A percentile compares a stretch with the other conserved stretches of the same genome.
These are phyloP conservation scores for Cyberlindnera mycetangii DNA, from an alignment of 805 yeast genomes.

Conservation along the genomic window DNA sequence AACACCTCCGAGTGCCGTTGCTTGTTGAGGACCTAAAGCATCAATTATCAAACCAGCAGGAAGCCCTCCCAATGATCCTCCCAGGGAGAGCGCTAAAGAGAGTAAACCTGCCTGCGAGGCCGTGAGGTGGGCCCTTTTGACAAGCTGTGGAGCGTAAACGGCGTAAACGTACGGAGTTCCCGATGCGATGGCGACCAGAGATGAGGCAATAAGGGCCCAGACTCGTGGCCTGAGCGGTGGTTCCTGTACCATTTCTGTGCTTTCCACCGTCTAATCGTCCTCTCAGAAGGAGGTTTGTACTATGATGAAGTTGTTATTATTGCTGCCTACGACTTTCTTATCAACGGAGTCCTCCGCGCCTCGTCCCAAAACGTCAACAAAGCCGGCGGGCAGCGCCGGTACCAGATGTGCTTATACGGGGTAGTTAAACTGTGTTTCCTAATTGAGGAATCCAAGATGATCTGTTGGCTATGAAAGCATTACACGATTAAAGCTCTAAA, in stretches of 20 bases:
- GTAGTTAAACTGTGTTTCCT: not conserved
- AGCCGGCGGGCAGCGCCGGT: conserved; percentile 4
- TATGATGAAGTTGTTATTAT: not conserved
- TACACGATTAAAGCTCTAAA: not conserved
- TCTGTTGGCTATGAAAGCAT: not conserved
- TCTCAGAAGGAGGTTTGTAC: not conserved
- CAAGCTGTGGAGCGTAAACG: conserved; percentile 71
- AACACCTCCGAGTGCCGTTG: conserved; percentile 54
- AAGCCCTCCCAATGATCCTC: conserved; percentile 66
- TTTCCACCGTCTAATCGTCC: conserved; percentile 5
- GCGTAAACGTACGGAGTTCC: conserved; percentile 79
- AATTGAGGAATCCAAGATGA: not conserved
- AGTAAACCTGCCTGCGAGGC: conserved; percentile 62
- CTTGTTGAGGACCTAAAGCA: conserved; percentile 49
- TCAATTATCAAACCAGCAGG: conserved; percentile 72
- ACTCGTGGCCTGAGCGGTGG: conserved; percentile 9
- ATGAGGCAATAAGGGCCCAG: conserved; percentile 20
- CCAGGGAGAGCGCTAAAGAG: conserved; percentile 59
- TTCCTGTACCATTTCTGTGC: not conserved
- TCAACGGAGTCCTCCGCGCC: conserved; percentile 1
- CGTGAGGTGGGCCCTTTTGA: conserved; percentile 52
- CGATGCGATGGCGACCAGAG: conserved; percentile 57
- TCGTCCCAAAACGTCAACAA: conserved; percentile 4
- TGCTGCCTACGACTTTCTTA: not conserved
- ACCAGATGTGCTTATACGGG: not conserved